phyloP scores from a whole-genome alignment of 1,284 basidiomycete genomes.

The Pholiota adiposa region DNA sequence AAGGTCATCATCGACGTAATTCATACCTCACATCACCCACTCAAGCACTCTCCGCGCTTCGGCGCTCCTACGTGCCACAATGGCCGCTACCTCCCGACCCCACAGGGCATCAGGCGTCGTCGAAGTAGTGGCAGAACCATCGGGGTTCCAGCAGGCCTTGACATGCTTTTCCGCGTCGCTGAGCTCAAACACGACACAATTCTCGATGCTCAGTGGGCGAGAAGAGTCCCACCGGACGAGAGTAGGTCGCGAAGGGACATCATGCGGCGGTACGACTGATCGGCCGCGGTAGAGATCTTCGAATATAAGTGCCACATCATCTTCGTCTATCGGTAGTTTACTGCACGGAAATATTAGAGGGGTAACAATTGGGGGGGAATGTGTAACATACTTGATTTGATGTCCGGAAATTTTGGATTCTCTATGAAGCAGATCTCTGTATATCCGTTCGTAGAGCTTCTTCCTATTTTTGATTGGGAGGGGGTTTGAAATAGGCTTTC shows the following conservation, averaged over 20 bases:
- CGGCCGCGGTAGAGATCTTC: conserved; percentile 88
- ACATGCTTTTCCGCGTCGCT: conserved; percentile 75
- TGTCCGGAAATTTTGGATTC: conserved; percentile 69
- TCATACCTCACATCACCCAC: conserved; percentile 38
- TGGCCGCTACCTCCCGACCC: conserved; percentile 61
- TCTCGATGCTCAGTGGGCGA: conserved; percentile 68
- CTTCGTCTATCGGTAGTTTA: conserved; percentile 77
- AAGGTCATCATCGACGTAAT: neutral
- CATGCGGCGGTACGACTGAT: conserved; percentile 76
- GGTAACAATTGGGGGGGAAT: neutral
- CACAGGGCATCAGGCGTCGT: conserved; percentile 54
- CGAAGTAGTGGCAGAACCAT: conserved; percentile 19
- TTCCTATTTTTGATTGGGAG: conserved; percentile 82
- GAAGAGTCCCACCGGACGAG: conserved; percentile 82
- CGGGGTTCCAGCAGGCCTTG: conserved; percentile 46
- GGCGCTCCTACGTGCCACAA: conserved; percentile 56
- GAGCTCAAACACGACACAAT: conserved; percentile 82
- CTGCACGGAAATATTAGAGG: conserved; percentile 38
- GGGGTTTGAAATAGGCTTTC: conserved; percentile 81
- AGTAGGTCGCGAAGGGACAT: conserved; percentile 71
- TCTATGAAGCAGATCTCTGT: conserved; percentile 73
- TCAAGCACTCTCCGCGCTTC: conserved; percentile 52
- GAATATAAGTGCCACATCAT: conserved; percentile 82
- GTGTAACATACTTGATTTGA: conserved; percentile 49
- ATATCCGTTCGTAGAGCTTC: conserved; percentile 85